phyloP scores from a whole-genome alignment of 2,329 filamentous ascomycete species.

The Penicillium palitans region DNA sequence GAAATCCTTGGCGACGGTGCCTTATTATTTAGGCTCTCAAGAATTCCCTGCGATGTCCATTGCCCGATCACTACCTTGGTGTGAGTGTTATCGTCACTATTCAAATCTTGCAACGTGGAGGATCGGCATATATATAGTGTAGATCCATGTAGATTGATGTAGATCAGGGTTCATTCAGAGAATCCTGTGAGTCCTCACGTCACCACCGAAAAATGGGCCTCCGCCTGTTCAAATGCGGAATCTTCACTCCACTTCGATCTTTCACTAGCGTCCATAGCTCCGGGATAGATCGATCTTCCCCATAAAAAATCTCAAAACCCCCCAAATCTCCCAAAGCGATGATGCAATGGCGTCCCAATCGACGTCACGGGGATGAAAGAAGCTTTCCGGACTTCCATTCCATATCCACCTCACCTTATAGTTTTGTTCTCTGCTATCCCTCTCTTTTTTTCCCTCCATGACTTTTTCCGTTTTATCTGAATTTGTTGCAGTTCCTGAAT shows the following conservation, averaged over 20 bases:
- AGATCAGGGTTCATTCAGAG: neutral
- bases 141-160: neutral
- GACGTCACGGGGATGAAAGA: slow-evolving; percentile 33
- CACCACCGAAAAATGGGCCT: slow-evolving; percentile 9
- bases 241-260: slow-evolving; percentile 1
- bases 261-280: neutral
- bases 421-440: slow-evolving; percentile 11
- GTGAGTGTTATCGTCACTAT: neutral
- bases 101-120: neutral
- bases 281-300: neutral
- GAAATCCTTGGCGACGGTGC: neutral
- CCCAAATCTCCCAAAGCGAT: slow-evolving; percentile 10
- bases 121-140: neutral
- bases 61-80: neutral
- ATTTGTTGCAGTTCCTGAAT: slow-evolving; percentile 8
- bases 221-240: neutral
- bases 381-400: slow-evolving; percentile 32
- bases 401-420: slow-evolving; percentile 14
- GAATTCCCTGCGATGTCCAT: neutral
- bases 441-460: slow-evolving; percentile 1
- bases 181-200: slow-evolving; percentile 13
- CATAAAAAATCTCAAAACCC: neutral
- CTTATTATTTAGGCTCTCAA: neutral
- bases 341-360: slow-evolving; percentile 29
- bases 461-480: slow-evolving; percentile 6